Percentiles rank a stretch among this genome's conserved stretches.
phyloP scores from a whole-genome alignment of 2,329 filamentous ascomycete genomes.

The Bipolaris bicolor region DNA sequence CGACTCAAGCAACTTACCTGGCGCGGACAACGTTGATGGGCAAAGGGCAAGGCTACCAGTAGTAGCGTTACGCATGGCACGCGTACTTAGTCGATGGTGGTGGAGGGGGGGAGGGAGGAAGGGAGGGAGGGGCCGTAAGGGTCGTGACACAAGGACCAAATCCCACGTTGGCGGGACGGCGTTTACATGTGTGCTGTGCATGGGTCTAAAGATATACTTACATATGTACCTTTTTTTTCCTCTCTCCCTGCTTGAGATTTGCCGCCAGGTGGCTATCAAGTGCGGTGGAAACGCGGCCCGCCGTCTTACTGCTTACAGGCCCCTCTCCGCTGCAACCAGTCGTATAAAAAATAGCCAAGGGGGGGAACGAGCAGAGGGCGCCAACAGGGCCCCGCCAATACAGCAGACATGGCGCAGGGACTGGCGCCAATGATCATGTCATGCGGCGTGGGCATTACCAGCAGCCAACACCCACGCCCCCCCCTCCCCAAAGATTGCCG shows the following conservation, averaged over 20 bases:
- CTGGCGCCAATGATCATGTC: constrained; percentile 35
- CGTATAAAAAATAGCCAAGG: neutral
- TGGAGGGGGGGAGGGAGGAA: constrained; percentile 12
- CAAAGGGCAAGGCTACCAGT: too few relatives aligned
- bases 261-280: neutral
- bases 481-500: constrained; percentile 9
- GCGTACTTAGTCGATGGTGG: constrained; percentile 10
- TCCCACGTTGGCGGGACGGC: constrained; percentile 1
- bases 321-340: neutral
- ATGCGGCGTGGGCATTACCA: constrained; percentile 25
- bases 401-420: constrained; percentile 17
- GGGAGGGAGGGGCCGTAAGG: constrained; percentile 3
- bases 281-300: constrained; percentile 10
- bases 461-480: constrained; percentile 19
- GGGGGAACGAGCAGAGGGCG: neutral
- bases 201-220: neutral
- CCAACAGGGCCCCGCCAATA: constrained; percentile 6
- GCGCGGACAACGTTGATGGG: too few relatives aligned
- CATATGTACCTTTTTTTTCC: too few relatives aligned
- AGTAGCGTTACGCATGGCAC: too few relatives aligned
- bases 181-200: neutral
- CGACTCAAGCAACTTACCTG: constrained; percentile 13
- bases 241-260: too few relatives aligned
- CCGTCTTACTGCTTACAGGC: constrained; percentile 12
- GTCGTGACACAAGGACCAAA: neutral